phyloP scores from a whole-genome alignment of 108 stramenopile genomes.

The Hondaea fermentalgiana region DNA sequence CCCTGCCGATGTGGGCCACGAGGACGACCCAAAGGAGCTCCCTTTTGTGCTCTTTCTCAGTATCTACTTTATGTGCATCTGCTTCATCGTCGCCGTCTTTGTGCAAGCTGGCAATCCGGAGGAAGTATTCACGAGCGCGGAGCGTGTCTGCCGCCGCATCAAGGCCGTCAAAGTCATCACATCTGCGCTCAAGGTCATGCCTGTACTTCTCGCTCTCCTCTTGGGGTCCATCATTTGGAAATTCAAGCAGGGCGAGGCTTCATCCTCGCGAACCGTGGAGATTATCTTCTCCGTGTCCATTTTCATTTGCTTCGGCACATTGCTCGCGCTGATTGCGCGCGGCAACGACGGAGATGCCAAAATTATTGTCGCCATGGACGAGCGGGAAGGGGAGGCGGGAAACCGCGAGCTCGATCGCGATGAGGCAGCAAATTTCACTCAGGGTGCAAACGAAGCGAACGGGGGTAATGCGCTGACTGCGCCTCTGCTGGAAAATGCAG shows the following conservation, averaged over 20 bases:
- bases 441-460: too few species aligned
- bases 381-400: too few species aligned
- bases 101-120: background rate
- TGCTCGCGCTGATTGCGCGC: background rate
- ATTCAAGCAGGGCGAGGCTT: background rate
- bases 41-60: constrained; percentile 8
- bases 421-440: too few species aligned
- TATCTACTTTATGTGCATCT: background rate
- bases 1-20: background rate
- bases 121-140: background rate
- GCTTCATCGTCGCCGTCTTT: background rate
- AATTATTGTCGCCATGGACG: too few species aligned
- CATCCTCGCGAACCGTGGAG: background rate
- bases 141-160: background rate
- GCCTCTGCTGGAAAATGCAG: too few species aligned
- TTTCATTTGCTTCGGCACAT: background rate
- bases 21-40: background rate
- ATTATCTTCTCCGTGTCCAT: background rate
- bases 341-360: background rate
- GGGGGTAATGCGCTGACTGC: too few species aligned
- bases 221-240: background rate
- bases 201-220: background rate
- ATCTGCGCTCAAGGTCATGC: background rate
- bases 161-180: background rate
- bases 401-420: too few species aligned